Percentiles rank a stretch among this genome's conserved stretches.
Conservation (phyloP, 176 grass and related monocot genomes). For the Ananas comosus region DNA sequence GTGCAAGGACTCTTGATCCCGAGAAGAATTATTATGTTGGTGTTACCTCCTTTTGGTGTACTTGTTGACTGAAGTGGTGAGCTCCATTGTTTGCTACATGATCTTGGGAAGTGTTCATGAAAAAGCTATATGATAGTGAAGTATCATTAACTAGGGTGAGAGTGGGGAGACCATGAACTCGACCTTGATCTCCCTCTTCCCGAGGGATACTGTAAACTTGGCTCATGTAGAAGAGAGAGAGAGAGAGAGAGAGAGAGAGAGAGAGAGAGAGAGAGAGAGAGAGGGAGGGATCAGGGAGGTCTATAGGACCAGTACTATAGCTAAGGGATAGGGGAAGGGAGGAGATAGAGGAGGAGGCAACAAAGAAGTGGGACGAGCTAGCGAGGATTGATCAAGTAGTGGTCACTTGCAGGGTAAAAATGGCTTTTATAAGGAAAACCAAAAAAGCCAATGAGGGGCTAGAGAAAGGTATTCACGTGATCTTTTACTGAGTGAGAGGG, state of each 20-base stretch:
- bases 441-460: constrained; percentile 25
- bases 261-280: constrained; percentile 19
- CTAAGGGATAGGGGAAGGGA: not conserved
- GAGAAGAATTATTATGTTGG: not conserved
- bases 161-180: constrained; percentile 37
- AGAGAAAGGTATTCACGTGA: constrained; percentile 25
- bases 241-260: constrained; percentile 29
- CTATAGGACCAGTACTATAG: not conserved
- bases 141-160: constrained; percentile 48
- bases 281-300: constrained; percentile 21
- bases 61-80: not conserved
- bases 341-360: constrained; percentile 29
- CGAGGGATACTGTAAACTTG: constrained; percentile 61
- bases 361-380: constrained; percentile 27
- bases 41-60: constrained; percentile 1
- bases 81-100: constrained; percentile 6
- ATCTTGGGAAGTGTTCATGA: constrained; percentile 36
- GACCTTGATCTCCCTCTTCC: constrained; percentile 60
- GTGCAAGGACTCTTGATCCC: not conserved
- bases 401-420: not conserved
- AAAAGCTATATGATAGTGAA: constrained; percentile 41
- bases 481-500: constrained; percentile 26
- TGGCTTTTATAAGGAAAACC: constrained; percentile 68
- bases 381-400: no score
- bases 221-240: constrained; percentile 63